Conservation (phyloP, 371 early-diverging fungal species). For the Ordospora colligata region DNA sequence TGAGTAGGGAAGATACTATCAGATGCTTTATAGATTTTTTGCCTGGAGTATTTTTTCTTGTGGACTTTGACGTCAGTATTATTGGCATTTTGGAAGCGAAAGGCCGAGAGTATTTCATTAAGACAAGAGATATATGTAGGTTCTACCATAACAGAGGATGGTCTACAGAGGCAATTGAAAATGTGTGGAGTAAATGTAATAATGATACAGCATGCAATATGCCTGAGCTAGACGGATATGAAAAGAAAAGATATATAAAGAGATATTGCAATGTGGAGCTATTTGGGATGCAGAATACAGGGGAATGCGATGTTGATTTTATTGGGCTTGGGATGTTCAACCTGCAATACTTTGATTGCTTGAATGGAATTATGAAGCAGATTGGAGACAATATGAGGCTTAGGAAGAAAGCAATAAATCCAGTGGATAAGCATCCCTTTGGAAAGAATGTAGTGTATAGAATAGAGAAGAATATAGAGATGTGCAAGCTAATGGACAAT, state of each 20-base stretch:
- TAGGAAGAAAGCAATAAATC: background rate
- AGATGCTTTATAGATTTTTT: constrained; percentile 3
- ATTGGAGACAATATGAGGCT: constrained; percentile 29
- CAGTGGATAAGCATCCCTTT: constrained; percentile 28
- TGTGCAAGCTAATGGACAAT: constrained; percentile 10
- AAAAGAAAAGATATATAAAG: constrained; percentile 2
- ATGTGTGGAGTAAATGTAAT: constrained; percentile 53
- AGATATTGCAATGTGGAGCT: background rate
- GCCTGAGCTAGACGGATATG: background rate
- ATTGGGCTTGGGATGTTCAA: constrained; percentile 25
- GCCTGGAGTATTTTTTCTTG: constrained; percentile 1
- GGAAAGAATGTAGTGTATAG: constrained; percentile 43
- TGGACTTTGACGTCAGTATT: constrained; percentile 39
- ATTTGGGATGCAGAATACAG: constrained; percentile 42
- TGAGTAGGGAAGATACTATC: background rate
- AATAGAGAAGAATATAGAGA: constrained; percentile 39
- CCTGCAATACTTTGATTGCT: constrained; percentile 45
- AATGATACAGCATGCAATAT: background rate
- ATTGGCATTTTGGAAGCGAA: constrained; percentile 17
- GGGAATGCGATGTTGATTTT: constrained; percentile 43
- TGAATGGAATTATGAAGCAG: constrained; percentile 49
- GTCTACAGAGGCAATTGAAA: constrained; percentile 26
- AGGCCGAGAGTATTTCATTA: constrained; percentile 48
- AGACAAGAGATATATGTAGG: constrained; percentile 50
- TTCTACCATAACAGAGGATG: constrained; percentile 24